Evolutionary conservation across 129 eudicot species (phyloP).

Genomic region (Kitagawia praeruptora): DNA sequence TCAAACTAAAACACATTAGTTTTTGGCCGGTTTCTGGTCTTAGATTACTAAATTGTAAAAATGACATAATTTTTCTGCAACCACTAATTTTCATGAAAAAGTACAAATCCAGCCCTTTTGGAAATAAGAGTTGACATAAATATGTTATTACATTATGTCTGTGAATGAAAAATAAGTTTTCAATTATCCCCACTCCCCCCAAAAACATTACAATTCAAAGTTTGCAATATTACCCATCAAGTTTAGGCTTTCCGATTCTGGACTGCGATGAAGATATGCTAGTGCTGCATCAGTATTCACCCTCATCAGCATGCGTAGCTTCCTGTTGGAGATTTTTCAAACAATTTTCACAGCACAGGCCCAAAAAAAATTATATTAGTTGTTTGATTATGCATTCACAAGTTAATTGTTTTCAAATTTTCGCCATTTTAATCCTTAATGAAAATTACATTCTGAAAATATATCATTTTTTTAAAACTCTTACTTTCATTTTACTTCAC

Average conservation of each 20-base stretch:
- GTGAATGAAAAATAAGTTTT: not conserved
- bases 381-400: not conserved
- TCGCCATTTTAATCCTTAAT: not conserved
- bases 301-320: not conserved
- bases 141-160: not conserved
- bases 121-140: not conserved
- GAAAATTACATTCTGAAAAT: not conserved
- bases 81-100: too few species aligned
- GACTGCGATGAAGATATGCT: not conserved
- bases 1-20: not conserved
- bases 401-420: not conserved
- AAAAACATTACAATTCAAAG: too few species aligned
- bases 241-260: not conserved
- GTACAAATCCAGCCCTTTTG: not conserved
- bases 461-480: not conserved
- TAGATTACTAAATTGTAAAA: not conserved
- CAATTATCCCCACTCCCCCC: not conserved
- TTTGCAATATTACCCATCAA: not conserved
- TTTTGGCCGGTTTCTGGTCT: not conserved
- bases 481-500: too few species aligned
- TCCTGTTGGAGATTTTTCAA: not conserved
- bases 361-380: not conserved
- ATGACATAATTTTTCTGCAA: not conserved
- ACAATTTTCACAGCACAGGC: not conserved
- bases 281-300: not conserved